phyloP scores from a whole-genome alignment of 495 filamentous ascomycete genomes.

The Clohesyomyces aquaticus region DNA sequence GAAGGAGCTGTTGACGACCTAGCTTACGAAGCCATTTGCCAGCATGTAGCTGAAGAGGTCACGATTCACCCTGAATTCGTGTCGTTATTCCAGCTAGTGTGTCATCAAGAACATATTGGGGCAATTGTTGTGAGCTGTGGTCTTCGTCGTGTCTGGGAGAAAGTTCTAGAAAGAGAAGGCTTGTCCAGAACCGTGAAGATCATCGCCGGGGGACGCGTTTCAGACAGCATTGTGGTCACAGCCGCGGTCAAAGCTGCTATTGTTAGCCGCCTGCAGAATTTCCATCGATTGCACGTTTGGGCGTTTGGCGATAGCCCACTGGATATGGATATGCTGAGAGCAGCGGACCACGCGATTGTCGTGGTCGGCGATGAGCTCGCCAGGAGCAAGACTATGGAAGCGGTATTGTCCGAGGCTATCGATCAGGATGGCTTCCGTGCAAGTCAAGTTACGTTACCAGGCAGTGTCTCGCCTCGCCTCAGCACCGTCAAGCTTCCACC shows the following conservation, averaged over 20 bases:
- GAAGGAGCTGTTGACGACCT: too few species aligned
- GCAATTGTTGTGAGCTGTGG: constrained; percentile 65
- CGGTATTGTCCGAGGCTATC: constrained; percentile 52
- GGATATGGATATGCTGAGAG: constrained; percentile 62
- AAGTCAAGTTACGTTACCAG: constrained; percentile 56
- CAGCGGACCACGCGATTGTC: constrained; percentile 61
- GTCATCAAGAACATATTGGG: too few species aligned
- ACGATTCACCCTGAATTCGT: too few species aligned
- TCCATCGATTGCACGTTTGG: constrained; percentile 52
- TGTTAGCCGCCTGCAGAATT: constrained; percentile 49
- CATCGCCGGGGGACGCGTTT: constrained; percentile 59
- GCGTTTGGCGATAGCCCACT: constrained; percentile 68
- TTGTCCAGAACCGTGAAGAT: constrained; percentile 54
- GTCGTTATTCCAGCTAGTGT: too few species aligned
- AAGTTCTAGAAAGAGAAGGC: constrained; percentile 55
- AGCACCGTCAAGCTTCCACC: constrained; percentile 54
- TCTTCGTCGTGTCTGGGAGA: constrained; percentile 60
- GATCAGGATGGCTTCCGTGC: constrained; percentile 48
- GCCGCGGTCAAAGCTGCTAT: constrained; percentile 56
- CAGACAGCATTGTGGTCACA: constrained; percentile 59
- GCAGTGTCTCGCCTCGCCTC: constrained; percentile 50
- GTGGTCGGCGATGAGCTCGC: constrained; percentile 57
- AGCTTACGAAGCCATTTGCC: too few species aligned
- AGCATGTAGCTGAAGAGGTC: too few species aligned
- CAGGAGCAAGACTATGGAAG: constrained; percentile 64